Base-by-base conservation (phyloP, 305 asterid genomes). In the Solanum hybrid region DNA sequence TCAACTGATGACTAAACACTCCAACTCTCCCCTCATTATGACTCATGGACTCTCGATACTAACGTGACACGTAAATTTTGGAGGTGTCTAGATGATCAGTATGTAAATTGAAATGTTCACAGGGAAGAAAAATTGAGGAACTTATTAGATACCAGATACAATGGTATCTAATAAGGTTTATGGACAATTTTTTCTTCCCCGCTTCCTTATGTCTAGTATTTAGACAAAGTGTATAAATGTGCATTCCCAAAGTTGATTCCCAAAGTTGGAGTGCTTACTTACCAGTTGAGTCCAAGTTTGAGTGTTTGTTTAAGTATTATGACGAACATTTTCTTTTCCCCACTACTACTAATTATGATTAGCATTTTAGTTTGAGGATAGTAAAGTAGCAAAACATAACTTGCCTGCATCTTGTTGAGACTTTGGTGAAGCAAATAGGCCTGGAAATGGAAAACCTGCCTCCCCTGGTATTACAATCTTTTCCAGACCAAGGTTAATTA, bases 401-500 rank as follows among this genome's bases (percentile, higher is more conserved):
- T 89, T 92, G 95, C 99, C 98, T 92, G 96, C 95, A 90, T 96
- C 98, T 75, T 92, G 60, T 71, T 79, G 91, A 89, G 98, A 94
- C 82, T 92, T 94, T 29, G 99, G 96, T 88, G 89, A 91, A 72
- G 94, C 38, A 90, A 97, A 96, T 42, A 97, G 92, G 26, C 99
- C 97, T 2, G 99, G 98, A 89, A 97, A 95, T 22, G 98, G 97
- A 22, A 88, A 97, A 79, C 98, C 98, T 2, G 94, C 92, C 93
- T 95, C 98, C 89, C 98, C 99, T 36, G 98, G 99, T 42, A 96
- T 97, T 51, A 98, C 96, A 79, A 96, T 98, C 89, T 95, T 92
- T 92, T 96, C 98, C 90, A 95, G 88, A 37, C 99, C 98, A 31
- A 96, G 93, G 92, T 94, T 97, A 87, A 94, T 96, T 79, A 95